A percentile compares a stretch with the other conserved stretches of the same genome.
phyloP scores from a whole-genome alignment of 306 rosid genomes.

The Fragaria ananassa region DNA sequence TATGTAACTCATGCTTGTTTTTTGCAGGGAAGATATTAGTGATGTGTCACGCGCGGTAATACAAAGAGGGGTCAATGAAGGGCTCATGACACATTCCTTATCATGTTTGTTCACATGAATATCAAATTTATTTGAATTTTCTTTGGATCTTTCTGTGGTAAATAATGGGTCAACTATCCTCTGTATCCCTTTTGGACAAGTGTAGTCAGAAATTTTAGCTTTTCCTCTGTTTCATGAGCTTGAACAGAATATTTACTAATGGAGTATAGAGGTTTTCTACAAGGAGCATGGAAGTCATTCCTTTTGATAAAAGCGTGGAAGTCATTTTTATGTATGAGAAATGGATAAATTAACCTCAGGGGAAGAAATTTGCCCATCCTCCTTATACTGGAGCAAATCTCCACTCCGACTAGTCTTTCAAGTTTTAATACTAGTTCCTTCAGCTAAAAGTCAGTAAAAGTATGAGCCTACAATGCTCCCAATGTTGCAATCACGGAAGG shows the following conservation, averaged over 20 bases:
- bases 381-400: neutral
- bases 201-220: conserved; percentile 4
- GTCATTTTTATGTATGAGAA: neutral
- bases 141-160: neutral
- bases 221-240: conserved; percentile 1
- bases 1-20: neutral
- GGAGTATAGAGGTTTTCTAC: neutral
- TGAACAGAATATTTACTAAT: conserved; percentile 1
- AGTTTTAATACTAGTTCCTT: too few species aligned
- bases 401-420: neutral
- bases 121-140: neutral
- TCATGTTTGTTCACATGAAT: neutral
- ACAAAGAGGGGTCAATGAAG: neutral
- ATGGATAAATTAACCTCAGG: neutral
- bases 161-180: conserved; percentile 8
- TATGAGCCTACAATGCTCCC: too few species aligned
- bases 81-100: neutral
- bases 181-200: neutral
- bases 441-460: too few species aligned
- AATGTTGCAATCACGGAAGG: too few species aligned
- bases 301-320: too few species aligned
- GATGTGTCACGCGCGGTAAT: neutral
- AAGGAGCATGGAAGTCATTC: too few species aligned
- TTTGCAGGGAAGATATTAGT: conserved; percentile 60
- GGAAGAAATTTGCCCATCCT: neutral